These are phyloP conservation scores for Ophiocordyceps camponoti-saundersi DNA, from an alignment of 2,329 filamentous ascomycete genomes.

Conservation along the genomic window DNA sequence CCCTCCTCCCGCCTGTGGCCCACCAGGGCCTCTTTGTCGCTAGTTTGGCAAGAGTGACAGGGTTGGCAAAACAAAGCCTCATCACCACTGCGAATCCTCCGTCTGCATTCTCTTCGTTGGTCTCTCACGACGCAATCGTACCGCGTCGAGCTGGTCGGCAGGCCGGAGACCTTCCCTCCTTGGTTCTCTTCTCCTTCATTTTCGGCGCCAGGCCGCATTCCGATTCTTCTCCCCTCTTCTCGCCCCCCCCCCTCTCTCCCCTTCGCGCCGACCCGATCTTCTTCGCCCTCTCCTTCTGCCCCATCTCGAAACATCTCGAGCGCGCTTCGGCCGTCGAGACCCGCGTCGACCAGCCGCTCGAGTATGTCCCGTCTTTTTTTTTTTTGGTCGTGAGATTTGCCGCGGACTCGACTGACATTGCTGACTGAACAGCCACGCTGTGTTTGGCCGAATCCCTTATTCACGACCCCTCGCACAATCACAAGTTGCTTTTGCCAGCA, in stretches of 20 bases:
- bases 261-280: constrained; percentile 2
- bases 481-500: constrained; percentile 1
- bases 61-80: constrained; percentile 25
- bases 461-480: background rate
- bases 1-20: constrained; percentile 4
- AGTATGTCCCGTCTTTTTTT: background rate
- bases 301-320: background rate
- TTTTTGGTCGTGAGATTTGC: background rate
- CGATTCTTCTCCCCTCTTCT: constrained; percentile 2
- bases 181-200: constrained; percentile 10
- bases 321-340: background rate
- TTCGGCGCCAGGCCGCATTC: constrained; percentile 13
- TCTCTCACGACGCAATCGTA: constrained; percentile 22
- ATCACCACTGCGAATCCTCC: constrained; percentile 13
- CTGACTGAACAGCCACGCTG: background rate
- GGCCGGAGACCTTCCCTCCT: constrained; percentile 10
- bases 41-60: constrained; percentile 15
- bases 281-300: background rate
- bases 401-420: background rate
- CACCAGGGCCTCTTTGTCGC: constrained; percentile 11
- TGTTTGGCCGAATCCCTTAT: background rate
- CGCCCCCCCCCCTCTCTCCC: background rate
- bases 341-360: background rate
- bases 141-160: constrained; percentile 19
- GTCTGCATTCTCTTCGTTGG: constrained; percentile 8